phyloP scores from a whole-genome alignment of 2,329 filamentous ascomycete species.

The Diplodia scrobiculata region DNA sequence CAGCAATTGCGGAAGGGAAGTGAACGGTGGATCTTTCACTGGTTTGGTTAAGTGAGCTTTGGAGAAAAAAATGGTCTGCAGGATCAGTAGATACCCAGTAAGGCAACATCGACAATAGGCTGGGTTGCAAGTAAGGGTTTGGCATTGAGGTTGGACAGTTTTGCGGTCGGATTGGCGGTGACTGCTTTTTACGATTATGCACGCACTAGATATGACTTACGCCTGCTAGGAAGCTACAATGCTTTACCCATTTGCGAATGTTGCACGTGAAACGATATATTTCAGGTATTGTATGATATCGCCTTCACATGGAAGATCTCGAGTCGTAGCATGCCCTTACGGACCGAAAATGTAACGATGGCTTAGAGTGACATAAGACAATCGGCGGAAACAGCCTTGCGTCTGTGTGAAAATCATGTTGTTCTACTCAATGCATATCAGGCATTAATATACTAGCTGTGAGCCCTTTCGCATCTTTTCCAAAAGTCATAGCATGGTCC shows the following conservation, averaged over 20 bases:
- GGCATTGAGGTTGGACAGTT: not conserved
- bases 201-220: not conserved
- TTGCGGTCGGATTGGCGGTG: not conserved
- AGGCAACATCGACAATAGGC: not conserved
- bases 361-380: not conserved
- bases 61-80: not conserved
- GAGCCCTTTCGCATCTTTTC: not conserved
- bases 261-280: not conserved
- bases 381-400: not conserved
- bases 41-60: not conserved
- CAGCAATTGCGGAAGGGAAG: not conserved
- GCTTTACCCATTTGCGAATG: not conserved
- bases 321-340: not conserved
- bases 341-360: not conserved
- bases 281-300: too few relatives aligned
- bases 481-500: not conserved
- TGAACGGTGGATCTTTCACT: not conserved
- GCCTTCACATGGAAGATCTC: not conserved
- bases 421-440: not conserved
- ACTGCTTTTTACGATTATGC: not conserved
- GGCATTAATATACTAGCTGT: not conserved
- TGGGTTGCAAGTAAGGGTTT: not conserved
- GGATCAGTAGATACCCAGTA: conserved; percentile 3
- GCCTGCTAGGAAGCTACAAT: not conserved
- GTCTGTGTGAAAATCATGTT: not conserved